Conservation (phyloP, 2,329 filamentous ascomycete species). For the Plectosphaerella cucumerina region DNA sequence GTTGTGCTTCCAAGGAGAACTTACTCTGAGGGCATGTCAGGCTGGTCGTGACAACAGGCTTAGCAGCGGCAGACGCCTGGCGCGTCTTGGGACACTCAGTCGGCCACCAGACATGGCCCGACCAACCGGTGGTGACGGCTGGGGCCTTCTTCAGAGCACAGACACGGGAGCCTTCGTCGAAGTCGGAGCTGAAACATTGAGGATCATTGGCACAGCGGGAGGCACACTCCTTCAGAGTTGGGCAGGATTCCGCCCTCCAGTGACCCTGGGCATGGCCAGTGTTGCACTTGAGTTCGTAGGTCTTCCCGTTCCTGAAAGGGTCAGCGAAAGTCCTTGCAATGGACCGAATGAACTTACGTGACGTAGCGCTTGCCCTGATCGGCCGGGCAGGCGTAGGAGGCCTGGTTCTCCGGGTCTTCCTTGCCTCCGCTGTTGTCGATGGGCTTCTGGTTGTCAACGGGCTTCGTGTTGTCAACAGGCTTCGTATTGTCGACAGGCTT, state of each 20-base stretch:
- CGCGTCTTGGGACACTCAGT: not conserved
- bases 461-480: not conserved
- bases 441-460: too few species aligned
- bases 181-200: slow-evolving; percentile 4
- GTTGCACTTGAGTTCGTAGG: slow-evolving; percentile 7
- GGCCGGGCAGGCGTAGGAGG: not conserved
- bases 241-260: not conserved
- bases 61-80: not conserved
- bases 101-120: not conserved
- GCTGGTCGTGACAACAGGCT: not conserved
- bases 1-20: not conserved
- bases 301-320: slow-evolving; percentile 1
- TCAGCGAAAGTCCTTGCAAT: not conserved
- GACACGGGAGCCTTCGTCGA: not conserved
- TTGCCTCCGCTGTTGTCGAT: not conserved
- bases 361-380: not conserved
- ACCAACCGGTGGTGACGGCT: not conserved
- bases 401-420: not conserved
- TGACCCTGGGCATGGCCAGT: not conserved
- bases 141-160: slow-evolving; percentile 5
- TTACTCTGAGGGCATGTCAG: not conserved
- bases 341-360: not conserved
- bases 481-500: not conserved
- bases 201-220: slow-evolving; percentile 1
- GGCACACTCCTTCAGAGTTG: slow-evolving; percentile 6